A percentile compares a stretch with the other conserved stretches of the same genome.
Conservation (phyloP, 2,329 filamentous ascomycete genomes). For the Diaporthe vexans region DNA sequence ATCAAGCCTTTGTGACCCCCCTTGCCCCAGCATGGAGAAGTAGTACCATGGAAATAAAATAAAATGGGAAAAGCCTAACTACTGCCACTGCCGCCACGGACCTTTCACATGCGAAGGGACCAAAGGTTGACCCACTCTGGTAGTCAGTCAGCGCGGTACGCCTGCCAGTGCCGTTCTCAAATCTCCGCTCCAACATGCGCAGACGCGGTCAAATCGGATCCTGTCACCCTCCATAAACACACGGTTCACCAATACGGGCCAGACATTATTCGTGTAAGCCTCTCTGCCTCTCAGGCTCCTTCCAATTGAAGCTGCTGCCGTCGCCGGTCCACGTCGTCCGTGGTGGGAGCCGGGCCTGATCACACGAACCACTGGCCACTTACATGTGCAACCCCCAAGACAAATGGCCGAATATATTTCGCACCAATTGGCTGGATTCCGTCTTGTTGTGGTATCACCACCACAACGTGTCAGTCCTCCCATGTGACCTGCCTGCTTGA, state of each 20-base stretch:
- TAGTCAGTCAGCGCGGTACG: not conserved
- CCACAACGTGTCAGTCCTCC: slow-evolving; percentile 1
- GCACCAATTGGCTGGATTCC: slow-evolving; percentile 28
- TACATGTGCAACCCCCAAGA: not conserved
- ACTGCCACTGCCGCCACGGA: not conserved
- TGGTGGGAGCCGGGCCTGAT: slow-evolving; percentile 13
- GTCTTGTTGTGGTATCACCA: not conserved
- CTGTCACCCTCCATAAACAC: slow-evolving; percentile 6
- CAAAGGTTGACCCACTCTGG: not conserved
- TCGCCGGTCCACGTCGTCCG: not conserved
- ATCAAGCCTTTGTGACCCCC: not conserved
- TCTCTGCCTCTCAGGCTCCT: not conserved
- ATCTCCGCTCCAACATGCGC: slow-evolving; percentile 10
- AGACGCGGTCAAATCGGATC: slow-evolving; percentile 28
- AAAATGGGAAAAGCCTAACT: not conserved
- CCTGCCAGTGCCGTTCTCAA: not conserved
- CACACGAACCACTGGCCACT: not conserved
- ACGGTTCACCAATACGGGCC: not conserved
- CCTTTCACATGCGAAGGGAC: slow-evolving; percentile 12
- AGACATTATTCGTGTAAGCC: not conserved
- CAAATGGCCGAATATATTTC: slow-evolving; percentile 6
- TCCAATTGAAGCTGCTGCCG: not conserved
- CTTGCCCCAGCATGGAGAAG: not conserved
- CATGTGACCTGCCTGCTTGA: slow-evolving; percentile 11
- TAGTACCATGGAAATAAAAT: not conserved